phyloP scores from a whole-genome alignment of 208 protist species.

The Trypanosoma theileri region DNA sequence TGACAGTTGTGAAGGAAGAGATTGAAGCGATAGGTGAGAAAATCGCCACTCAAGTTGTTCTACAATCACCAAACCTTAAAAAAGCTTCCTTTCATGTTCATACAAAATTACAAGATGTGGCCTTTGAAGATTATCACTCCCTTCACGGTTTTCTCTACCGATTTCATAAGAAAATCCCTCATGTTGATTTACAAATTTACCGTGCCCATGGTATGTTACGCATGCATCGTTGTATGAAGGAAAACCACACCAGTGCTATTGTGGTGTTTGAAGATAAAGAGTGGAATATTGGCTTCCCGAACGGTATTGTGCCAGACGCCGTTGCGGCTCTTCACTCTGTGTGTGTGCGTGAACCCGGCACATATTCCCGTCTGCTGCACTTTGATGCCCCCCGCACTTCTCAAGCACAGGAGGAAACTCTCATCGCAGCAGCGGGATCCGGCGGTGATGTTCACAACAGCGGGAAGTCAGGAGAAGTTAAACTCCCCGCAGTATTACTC shows the following conservation, averaged over 20 bases:
- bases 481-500: conserved; percentile 41
- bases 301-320: conserved; percentile 61
- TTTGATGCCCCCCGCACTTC: conserved; percentile 50
- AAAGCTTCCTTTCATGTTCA: conserved; percentile 89
- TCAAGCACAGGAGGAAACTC: neutral
- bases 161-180: conserved; percentile 73
- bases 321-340: conserved; percentile 77
- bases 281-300: conserved; percentile 79
- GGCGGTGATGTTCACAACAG: conserved; percentile 1
- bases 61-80: conserved; percentile 89
- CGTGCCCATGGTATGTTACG: conserved; percentile 83
- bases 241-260: conserved; percentile 89
- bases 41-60: conserved; percentile 77
- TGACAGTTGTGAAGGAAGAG: conserved; percentile 58
- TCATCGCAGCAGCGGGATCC: neutral
- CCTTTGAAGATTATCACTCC: conserved; percentile 83
- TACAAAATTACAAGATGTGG: conserved; percentile 81
- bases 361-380: conserved; percentile 62
- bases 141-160: conserved; percentile 72
- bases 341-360: conserved; percentile 62
- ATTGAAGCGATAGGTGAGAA: conserved; percentile 74
- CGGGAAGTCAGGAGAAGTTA: conserved; percentile 6
- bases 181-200: conserved; percentile 85
- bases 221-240: conserved; percentile 88
- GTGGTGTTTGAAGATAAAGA: conserved; percentile 65